A percentile compares a stretch with the other conserved stretches of the same genome.
These are phyloP conservation scores for Flaveria brownii DNA, from an alignment of 129 eudicot species.

Conservation along the genomic window DNA sequence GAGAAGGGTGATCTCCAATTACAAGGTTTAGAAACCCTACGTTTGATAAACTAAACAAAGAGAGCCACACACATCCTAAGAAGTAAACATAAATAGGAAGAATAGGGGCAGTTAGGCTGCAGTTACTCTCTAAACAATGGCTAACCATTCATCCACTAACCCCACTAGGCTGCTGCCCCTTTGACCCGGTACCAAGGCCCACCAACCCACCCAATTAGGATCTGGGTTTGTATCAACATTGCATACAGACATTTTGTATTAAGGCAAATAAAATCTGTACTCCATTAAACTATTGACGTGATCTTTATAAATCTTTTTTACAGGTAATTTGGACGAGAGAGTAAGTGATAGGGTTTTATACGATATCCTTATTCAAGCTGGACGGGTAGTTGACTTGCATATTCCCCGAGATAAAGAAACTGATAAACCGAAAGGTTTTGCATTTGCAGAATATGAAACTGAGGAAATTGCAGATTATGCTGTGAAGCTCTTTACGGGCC, in stretches of 20 bases:
- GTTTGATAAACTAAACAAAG: too few species aligned
- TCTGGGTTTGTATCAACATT: too few species aligned
- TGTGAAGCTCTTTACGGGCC: conserved; percentile 84
- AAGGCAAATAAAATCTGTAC: neutral
- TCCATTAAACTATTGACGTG: neutral
- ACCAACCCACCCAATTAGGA: too few species aligned
- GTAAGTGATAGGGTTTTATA: conserved; percentile 88
- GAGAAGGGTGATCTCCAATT: too few species aligned
- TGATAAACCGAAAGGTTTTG: conserved; percentile 75
- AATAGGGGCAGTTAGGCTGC: too few species aligned
- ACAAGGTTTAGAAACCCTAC: too few species aligned
- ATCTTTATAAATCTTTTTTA: neutral
- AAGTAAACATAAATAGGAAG: too few species aligned
- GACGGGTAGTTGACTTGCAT: conserved; percentile 76
- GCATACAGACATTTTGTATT: neutral
- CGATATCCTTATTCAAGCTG: conserved; percentile 93
- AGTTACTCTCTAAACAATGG: too few species aligned
- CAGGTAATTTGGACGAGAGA: conserved; percentile 91
- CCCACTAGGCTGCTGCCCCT: too few species aligned
- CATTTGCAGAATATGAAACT: conserved; percentile 91
- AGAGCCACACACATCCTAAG: too few species aligned
- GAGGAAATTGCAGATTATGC: conserved; percentile 88
- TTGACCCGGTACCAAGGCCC: too few species aligned
- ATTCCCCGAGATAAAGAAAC: conserved; percentile 66
- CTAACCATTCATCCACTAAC: too few species aligned